Evolutionary conservation across 139 green algal species (phyloP).

Genomic region (Closterium sp.): DNA sequence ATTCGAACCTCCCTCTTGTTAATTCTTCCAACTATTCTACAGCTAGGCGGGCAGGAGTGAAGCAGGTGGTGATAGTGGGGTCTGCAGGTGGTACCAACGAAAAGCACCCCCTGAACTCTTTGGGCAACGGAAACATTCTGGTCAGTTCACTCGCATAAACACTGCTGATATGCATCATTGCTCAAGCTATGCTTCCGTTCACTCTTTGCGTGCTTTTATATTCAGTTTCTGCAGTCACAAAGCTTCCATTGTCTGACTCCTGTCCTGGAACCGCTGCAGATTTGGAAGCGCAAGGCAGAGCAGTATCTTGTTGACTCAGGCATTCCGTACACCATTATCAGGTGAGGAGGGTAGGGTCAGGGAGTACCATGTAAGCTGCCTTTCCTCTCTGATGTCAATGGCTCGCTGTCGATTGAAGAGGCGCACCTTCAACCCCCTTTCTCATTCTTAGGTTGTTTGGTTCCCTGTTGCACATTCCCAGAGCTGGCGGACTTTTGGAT

Average conservation of each 20-base stretch:
- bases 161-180: neutral
- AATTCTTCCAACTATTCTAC: neutral
- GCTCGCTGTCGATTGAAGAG: neutral
- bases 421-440: neutral
- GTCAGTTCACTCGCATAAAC: conserved; percentile 17
- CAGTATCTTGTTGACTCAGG: conserved; percentile 56
- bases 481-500: conserved; percentile 55
- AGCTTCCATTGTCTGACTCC: neutral
- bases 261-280: conserved; percentile 13
- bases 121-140: conserved; percentile 58
- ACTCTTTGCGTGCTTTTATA: neutral
- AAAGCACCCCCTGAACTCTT: conserved; percentile 50
- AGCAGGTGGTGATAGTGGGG: conserved; percentile 59
- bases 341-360: neutral
- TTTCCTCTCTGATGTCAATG: neutral
- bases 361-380: neutral
- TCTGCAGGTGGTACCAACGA: conserved; percentile 54
- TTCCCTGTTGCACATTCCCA: neutral
- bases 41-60: conserved; percentile 53
- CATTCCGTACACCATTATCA: conserved; percentile 57
- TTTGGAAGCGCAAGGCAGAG: conserved; percentile 59
- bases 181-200: neutral
- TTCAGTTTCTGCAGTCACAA: neutral
- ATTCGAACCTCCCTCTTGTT: neutral
- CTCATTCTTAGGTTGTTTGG: neutral